These are phyloP conservation scores for Betula pendula DNA, from an alignment of 306 rosid species.

Conservation along the genomic window DNA sequence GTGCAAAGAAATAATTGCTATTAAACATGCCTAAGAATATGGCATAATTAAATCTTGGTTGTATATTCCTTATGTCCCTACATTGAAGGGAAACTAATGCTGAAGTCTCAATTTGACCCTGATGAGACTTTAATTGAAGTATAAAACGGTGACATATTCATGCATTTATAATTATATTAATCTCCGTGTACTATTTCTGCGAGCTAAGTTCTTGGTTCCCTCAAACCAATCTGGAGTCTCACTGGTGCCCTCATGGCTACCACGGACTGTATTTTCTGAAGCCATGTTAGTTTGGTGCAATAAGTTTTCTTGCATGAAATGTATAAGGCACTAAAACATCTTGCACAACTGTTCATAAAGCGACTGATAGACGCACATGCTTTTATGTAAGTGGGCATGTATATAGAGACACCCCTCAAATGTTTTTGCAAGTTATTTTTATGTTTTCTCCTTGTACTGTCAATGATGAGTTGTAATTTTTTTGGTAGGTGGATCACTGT, in stretches of 20 bases:
- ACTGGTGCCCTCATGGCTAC: neutral
- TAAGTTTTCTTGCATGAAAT: constrained; percentile 24
- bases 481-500: constrained; percentile 85
- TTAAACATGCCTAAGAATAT: neutral
- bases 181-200: neutral
- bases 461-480: constrained; percentile 1
- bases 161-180: too few species aligned
- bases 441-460: constrained; percentile 6
- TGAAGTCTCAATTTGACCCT: neutral
- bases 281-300: neutral
- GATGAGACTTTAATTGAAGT: neutral
- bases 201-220: neutral
- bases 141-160: neutral
- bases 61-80: neutral
- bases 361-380: neutral
- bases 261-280: neutral
- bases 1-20: neutral
- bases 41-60: neutral
- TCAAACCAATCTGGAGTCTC: neutral
- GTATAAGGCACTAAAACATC: constrained; percentile 10
- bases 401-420: neutral
- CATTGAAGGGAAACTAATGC: neutral
- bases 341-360: constrained; percentile 19
- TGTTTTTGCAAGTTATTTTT: constrained; percentile 7
- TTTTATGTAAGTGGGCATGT: constrained; percentile 2